Evolutionary conservation across 495 filamentous ascomycete species (phyloP), one percentile per base, ranked within the genome.

Genomic region (Daldinia concentrica): DNA sequence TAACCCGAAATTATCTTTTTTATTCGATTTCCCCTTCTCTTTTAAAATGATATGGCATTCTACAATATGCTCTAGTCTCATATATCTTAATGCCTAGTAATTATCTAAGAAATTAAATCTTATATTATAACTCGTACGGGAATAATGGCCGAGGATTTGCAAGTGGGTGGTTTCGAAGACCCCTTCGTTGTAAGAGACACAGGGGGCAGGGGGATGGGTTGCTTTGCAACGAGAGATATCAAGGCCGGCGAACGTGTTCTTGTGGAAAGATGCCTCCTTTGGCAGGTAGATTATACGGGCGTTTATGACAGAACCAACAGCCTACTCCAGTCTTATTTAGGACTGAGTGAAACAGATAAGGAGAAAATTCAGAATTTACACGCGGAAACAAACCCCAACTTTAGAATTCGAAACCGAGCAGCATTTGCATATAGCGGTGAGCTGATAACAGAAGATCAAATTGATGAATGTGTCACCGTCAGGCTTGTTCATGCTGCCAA

Each of bases 161-260:
- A 58, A 14, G 1, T 4, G 1, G 56, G 3, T n/a, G 34, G 17
- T 1, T 12, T 4, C 1, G 2, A 11, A 15, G 32, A 39, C 22
- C 32, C 56, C 1, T 19, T 61, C 62, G 57, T 58, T 8, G 48
- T 62, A 24, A 19, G 14, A 15, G 0, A 19, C 0, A 29, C 65
- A 9, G 50, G 48, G 3, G 9, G 0, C 2, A 66, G 48, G 32
- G 71, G 71, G 12, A 2, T 58, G 51, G 66, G 61, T 11, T 34
- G 17, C 26, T 73, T 62, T 15, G 71, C 71, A 17, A 59, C 32
- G 27, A 59, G 57, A 32, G 62, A 73, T 59, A 58, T 73, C 34
- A 4, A 43, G 22, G 37, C 51, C 24, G 66, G 71, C 41, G 66
- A 65, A 22, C 29, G 26, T 11, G 8, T 73, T 59, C 27, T 73